Conservation (phyloP, 257 asterid genomes). For the Avicennia marina region DNA sequence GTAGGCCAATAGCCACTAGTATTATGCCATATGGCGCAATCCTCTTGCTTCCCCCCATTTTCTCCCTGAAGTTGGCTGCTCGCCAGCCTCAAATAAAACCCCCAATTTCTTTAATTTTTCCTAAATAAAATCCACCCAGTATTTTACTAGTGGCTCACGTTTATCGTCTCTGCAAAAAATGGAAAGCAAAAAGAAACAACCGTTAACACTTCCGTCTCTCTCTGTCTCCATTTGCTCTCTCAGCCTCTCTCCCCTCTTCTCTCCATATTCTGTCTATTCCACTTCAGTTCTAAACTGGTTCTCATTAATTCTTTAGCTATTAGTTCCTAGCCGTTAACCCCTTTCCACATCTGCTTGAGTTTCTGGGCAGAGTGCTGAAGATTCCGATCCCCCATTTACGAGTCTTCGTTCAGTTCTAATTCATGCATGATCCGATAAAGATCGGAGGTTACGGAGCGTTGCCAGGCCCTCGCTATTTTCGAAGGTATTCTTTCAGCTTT, state of each 20-base stretch:
- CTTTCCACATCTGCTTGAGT: not conserved
- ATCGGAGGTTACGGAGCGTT: constrained; percentile 19
- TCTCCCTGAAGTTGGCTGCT: constrained; percentile 19
- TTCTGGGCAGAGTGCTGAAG: constrained; percentile 14
- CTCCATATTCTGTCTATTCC: not conserved
- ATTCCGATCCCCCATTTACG: constrained; percentile 37
- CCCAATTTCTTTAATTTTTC: constrained; percentile 20
- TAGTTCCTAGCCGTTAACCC: not conserved
- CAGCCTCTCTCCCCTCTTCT: not conserved
- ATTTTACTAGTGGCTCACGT: constrained; percentile 73
- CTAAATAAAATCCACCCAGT: constrained; percentile 18
- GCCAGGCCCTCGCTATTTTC: constrained; percentile 27
- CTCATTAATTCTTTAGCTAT: not conserved
- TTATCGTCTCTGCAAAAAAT: constrained; percentile 28
- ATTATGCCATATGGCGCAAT: constrained; percentile 42
- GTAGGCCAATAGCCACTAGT: constrained; percentile 33
- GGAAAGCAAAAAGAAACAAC: constrained; percentile 18
- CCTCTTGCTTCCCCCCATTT: constrained; percentile 20
- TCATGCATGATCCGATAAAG: too few species aligned
- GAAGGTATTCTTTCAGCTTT: constrained; percentile 25
- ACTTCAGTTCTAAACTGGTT: not conserved
- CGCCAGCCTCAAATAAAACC: constrained; percentile 60
- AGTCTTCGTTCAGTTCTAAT: constrained; percentile 16
- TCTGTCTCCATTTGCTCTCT: not conserved
- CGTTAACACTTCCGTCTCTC: constrained; percentile 7